Conservation (phyloP, 2,329 filamentous ascomycete species). For the Claviceps monticola region DNA sequence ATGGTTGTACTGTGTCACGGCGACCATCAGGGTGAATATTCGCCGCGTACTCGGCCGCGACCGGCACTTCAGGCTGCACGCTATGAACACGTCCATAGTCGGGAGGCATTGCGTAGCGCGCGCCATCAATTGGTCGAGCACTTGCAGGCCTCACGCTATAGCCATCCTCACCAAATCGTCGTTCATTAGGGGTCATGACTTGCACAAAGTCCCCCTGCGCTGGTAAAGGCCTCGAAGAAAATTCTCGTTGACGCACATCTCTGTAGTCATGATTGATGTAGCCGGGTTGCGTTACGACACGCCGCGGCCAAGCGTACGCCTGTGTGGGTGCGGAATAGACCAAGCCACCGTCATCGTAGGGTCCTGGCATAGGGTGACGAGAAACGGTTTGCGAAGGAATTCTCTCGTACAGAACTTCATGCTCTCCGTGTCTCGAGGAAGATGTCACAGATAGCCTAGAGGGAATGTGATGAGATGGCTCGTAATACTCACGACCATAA, state of each 20-base stretch:
- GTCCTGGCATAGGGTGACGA: constrained; percentile 31
- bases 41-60: constrained; percentile 14
- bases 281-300: constrained; percentile 50
- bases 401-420: constrained; percentile 54
- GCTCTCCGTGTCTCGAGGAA: constrained; percentile 29
- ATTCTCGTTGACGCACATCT: constrained; percentile 43
- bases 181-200: constrained; percentile 27
- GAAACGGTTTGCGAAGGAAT: constrained; percentile 36
- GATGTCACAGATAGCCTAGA: constrained; percentile 41
- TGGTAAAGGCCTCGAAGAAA: constrained; percentile 35
- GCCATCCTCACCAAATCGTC: constrained; percentile 29
- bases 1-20: constrained; percentile 18
- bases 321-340: constrained; percentile 40
- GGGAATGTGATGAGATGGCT: constrained; percentile 30
- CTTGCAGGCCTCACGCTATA: constrained; percentile 43
- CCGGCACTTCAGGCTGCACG: constrained; percentile 22
- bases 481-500: constrained; percentile 65
- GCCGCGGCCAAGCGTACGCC: constrained; percentile 32
- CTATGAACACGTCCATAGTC: constrained; percentile 33
- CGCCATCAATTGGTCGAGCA: constrained; percentile 37
- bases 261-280: constrained; percentile 37
- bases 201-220: constrained; percentile 32
- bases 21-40: constrained; percentile 16
- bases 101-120: constrained; percentile 26
- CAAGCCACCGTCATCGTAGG: constrained; percentile 34